Evolutionary conservation across 1,284 basidiomycete genomes (phyloP).

Genomic region (Leccinum solheimii): DNA sequence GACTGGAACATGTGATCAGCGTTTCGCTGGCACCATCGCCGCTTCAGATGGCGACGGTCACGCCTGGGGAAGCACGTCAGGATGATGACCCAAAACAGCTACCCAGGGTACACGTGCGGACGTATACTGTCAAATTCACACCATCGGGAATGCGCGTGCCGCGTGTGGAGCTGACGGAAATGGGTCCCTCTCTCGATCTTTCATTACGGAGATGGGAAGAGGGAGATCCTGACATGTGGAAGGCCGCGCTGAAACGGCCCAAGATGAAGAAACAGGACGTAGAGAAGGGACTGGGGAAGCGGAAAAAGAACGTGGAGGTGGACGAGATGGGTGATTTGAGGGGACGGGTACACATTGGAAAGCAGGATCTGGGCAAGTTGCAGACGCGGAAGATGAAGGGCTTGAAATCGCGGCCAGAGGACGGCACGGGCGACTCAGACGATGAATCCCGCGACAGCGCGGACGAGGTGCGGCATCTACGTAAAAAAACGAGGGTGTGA

Average conservation of each 20-base stretch:
- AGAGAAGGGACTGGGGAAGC: slow-evolving; percentile 88
- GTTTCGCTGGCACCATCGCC: slow-evolving; percentile 74
- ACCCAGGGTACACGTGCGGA: slow-evolving; percentile 86
- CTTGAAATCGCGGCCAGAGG: slow-evolving; percentile 52
- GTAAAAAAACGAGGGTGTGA: slow-evolving; percentile 19
- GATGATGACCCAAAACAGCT: slow-evolving; percentile 49
- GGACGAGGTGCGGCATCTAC: slow-evolving; percentile 13
- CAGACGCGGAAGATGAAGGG: slow-evolving; percentile 95
- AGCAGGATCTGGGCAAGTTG: slow-evolving; percentile 85
- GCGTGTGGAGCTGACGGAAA: slow-evolving; percentile 79
- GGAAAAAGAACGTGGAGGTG: slow-evolving; percentile 93
- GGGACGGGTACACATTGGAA: slow-evolving; percentile 86
- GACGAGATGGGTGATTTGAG: slow-evolving; percentile 98
- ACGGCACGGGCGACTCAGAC: slow-evolving; percentile 30
- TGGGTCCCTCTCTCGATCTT: slow-evolving; percentile 92
- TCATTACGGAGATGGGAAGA: slow-evolving; percentile 72
- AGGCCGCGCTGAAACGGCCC: slow-evolving; percentile 79
- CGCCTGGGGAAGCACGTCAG: slow-evolving; percentile 21
- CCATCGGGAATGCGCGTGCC: slow-evolving; percentile 79
- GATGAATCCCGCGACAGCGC: slow-evolving; percentile 32
- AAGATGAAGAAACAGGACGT: slow-evolving; percentile 86
- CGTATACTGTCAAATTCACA: slow-evolving; percentile 79
- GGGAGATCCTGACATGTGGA: slow-evolving; percentile 79
- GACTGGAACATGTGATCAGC: slow-evolving; percentile 91
- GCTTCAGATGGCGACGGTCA: slow-evolving; percentile 47